These are phyloP conservation scores for Ogataea populi-albae DNA, from an alignment of 805 yeast species.

Conservation along the genomic window DNA sequence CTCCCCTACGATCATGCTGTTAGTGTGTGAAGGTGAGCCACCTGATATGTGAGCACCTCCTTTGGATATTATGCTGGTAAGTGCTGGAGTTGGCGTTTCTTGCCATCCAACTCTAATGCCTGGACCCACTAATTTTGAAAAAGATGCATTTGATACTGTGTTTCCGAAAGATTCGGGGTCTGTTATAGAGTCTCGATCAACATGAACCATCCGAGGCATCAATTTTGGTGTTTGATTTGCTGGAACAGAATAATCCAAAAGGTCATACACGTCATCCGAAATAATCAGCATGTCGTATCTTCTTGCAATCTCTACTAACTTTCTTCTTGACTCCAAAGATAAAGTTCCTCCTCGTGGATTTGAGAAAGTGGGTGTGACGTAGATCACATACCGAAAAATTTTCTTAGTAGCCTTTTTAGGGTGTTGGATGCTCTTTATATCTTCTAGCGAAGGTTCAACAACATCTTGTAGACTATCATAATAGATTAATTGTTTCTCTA, in stretches of 20 bases:
- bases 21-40: conserved; percentile 78
- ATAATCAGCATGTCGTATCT: conserved; percentile 68
- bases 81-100: conserved; percentile 55
- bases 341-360: conserved; percentile 77
- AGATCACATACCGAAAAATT: conserved; percentile 64
- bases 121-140: conserved; percentile 78
- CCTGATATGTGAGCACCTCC: conserved; percentile 84
- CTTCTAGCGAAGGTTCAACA: conserved; percentile 20
- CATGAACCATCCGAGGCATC: conserved; percentile 46
- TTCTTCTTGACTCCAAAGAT: conserved; percentile 45
- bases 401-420: conserved; percentile 45
- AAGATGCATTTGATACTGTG: conserved; percentile 71
- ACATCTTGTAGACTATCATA: conserved; percentile 34
- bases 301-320: conserved; percentile 64
- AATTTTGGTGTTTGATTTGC: conserved; percentile 7
- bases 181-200: conserved; percentile 55
- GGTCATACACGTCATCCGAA: conserved; percentile 81
- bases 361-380: conserved; percentile 74
- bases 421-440: conserved; percentile 33
- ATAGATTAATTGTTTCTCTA: conserved; percentile 46
- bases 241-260: conserved; percentile 48
- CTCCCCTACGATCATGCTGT: conserved; percentile 62
- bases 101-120: conserved; percentile 87
- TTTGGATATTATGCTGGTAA: conserved; percentile 56
- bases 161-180: conserved; percentile 52